A percentile compares a stretch with the other conserved stretches of the same genome.
Evolutionary conservation across 805 yeast species (phyloP).

Genomic region (Kregervanrija pseudodelftensis): DNA sequence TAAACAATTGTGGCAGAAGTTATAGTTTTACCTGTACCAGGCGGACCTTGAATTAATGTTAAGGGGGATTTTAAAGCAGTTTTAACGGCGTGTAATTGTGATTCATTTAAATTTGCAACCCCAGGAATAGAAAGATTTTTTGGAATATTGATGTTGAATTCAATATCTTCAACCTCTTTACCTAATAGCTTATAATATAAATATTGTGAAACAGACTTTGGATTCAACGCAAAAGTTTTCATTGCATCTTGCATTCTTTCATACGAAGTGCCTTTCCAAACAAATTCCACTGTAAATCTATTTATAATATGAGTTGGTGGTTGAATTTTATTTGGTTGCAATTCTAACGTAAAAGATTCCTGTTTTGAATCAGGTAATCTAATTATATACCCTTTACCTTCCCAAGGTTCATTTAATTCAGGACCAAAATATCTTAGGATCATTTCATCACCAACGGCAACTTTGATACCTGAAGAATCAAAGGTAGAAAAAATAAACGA

Average conservation of each 20-base stretch:
- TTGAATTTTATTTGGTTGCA: constrained; percentile 34
- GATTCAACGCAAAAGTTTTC: constrained; percentile 59
- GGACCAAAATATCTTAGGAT: constrained; percentile 55
- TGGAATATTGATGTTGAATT: constrained; percentile 58
- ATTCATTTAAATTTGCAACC: constrained; percentile 63
- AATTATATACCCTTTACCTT: constrained; percentile 62
- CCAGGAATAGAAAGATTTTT: constrained; percentile 53
- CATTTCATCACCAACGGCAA: constrained; percentile 83
- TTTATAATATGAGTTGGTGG: constrained; percentile 57
- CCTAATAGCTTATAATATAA: constrained; percentile 77
- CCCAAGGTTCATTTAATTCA: constrained; percentile 54
- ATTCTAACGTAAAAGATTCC: constrained; percentile 68
- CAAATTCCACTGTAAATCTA: constrained; percentile 77
- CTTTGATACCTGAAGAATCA: constrained; percentile 58
- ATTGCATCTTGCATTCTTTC: constrained; percentile 80
- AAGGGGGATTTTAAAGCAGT: constrained; percentile 64
- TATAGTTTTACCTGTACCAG: constrained; percentile 94
- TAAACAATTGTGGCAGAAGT: constrained; percentile 85
- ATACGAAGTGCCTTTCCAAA: constrained; percentile 83
- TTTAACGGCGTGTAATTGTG: constrained; percentile 74
- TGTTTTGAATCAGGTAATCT: constrained; percentile 59
- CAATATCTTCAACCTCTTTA: constrained; percentile 60
- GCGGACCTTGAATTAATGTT: constrained; percentile 89
- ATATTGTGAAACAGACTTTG: constrained; percentile 63
- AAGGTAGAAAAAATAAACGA: constrained; percentile 61